Conservation (phyloP, 1,139 yeast species). For the Zhuliangozyma blackwelliae region DNA sequence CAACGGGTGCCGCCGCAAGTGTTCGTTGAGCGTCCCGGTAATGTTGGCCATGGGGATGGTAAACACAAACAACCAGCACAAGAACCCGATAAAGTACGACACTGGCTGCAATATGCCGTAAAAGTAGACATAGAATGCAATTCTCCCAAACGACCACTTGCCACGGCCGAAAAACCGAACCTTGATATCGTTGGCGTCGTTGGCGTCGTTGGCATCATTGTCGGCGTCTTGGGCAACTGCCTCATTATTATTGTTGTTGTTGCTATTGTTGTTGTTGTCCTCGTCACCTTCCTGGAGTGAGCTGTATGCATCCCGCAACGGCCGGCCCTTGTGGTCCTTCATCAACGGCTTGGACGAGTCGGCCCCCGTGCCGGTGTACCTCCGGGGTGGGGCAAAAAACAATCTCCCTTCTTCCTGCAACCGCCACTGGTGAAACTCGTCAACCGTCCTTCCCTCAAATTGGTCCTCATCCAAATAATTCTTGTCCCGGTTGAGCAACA, state of each 20-base stretch:
- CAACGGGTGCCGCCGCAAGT: conserved; percentile 84
- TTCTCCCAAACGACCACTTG: conserved; percentile 81
- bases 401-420: conserved; percentile 67
- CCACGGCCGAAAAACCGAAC: conserved; percentile 87
- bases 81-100: conserved; percentile 47
- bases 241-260: conserved; percentile 5
- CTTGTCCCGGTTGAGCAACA: conserved; percentile 71
- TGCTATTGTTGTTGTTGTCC: background rate
- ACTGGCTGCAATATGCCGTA: conserved; percentile 71
- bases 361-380: conserved; percentile 30
- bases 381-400: conserved; percentile 64
- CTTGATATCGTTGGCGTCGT: conserved; percentile 37
- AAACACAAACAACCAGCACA: conserved; percentile 82
- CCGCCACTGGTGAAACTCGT: conserved; percentile 89
- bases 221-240: conserved; percentile 28
- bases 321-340: conserved; percentile 44
- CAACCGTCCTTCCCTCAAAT: conserved; percentile 79
- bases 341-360: conserved; percentile 35
- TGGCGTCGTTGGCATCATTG: conserved; percentile 28
- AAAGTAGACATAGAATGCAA: conserved; percentile 70
- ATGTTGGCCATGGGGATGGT: conserved; percentile 91
- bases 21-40: conserved; percentile 57
- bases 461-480: conserved; percentile 84
- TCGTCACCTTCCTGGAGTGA: conserved; percentile 20
- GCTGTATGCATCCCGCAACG: conserved; percentile 37